Evolutionary conservation across 2,329 filamentous ascomycete genomes (phyloP).

Genomic region (Trichoderma sp.): DNA sequence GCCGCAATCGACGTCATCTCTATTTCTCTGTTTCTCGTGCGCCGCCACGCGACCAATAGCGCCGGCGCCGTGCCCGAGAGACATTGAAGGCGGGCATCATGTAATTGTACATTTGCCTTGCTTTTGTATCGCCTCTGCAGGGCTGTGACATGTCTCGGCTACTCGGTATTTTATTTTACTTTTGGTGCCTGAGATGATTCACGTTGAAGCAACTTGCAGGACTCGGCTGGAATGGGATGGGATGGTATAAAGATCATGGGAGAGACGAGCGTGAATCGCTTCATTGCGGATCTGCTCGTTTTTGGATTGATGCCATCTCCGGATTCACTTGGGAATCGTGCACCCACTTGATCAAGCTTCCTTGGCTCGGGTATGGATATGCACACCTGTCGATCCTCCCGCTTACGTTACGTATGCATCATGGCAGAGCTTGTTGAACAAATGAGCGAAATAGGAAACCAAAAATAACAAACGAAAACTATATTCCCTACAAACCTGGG

Average conservation of each 20-base stretch:
- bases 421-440: not conserved
- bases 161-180: not conserved
- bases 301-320: not conserved
- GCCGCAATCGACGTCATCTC: slow-evolving; percentile 10
- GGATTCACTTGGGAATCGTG: not conserved
- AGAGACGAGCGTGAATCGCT: not conserved
- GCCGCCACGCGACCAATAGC: slow-evolving; percentile 2
- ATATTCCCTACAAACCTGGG: not conserved
- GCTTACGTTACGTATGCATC: slow-evolving; percentile 10
- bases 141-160: not conserved
- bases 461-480: not conserved
- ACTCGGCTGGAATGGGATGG: not conserved
- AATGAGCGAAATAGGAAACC: not conserved
- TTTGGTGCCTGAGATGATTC: not conserved
- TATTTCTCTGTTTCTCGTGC: not conserved
- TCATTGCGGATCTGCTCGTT: not conserved
- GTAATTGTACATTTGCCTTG: not conserved
- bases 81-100: not conserved
- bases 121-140: not conserved
- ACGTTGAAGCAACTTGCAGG: not conserved
- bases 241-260: not conserved
- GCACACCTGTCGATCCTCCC: slow-evolving; percentile 4
- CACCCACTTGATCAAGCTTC: not conserved
- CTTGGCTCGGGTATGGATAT: not conserved
- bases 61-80: not conserved